Evolutionary conservation across 1,284 basidiomycete genomes (phyloP).

Genomic region (Cryptococcus maquisensis): DNA sequence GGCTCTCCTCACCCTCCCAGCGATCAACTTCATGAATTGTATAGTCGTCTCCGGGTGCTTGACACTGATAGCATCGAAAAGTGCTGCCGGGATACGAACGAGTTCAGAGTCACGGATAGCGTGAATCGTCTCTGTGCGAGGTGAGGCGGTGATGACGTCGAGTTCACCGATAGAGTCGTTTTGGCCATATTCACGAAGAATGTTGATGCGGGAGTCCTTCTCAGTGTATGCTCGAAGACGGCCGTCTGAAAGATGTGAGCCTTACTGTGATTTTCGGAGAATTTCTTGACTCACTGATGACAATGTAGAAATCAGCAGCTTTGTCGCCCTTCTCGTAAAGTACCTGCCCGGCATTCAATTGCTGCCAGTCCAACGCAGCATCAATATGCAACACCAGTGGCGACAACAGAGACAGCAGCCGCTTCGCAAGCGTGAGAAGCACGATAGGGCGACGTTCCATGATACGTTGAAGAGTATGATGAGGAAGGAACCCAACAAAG

Average conservation of each 20-base stretch:
- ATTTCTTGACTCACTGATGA: conserved; percentile 60
- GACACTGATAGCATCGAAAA: conserved; percentile 94
- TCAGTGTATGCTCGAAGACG: conserved; percentile 75
- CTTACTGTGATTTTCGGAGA: neutral
- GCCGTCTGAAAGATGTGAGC: conserved; percentile 55
- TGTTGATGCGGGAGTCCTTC: conserved; percentile 66
- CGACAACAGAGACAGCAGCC: conserved; percentile 87
- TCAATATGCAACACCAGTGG: conserved; percentile 95
- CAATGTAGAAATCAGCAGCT: conserved; percentile 92
- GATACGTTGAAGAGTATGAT: conserved; percentile 79
- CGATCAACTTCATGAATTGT: conserved; percentile 91
- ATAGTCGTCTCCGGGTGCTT: conserved; percentile 92
- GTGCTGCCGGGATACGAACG: conserved; percentile 93
- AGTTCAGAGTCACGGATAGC: conserved; percentile 97
- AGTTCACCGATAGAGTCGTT: conserved; percentile 69
- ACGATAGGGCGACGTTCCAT: conserved; percentile 94
- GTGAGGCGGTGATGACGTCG: conserved; percentile 95
- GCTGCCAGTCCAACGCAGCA: conserved; percentile 96
- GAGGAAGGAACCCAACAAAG: conserved; percentile 91
- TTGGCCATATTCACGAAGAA: conserved; percentile 91
- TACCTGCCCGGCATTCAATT: conserved; percentile 78
- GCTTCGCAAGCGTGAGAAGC: conserved; percentile 90
- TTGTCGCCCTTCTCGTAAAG: conserved; percentile 85
- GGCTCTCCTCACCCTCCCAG: conserved; percentile 80
- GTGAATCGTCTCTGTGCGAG: conserved; percentile 83